phyloP scores from a whole-genome alignment of 2,329 filamentous ascomycete genomes.

The Penicillium verrucosum region DNA sequence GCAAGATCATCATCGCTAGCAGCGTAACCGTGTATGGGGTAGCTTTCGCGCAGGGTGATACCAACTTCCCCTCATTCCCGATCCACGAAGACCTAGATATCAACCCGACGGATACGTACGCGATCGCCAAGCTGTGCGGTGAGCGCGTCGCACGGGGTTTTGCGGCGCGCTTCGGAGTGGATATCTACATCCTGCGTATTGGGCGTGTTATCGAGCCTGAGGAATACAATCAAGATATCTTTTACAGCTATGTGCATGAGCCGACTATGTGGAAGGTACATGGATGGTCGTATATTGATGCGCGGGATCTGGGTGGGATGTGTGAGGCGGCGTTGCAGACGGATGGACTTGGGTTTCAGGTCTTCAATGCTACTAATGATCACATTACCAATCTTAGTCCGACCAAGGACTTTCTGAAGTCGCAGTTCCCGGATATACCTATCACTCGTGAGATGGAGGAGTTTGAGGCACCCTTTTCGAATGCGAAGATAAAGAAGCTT shows the following conservation, averaged over 20 bases:
- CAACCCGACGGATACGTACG: slow-evolving; percentile 62
- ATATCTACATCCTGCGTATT: slow-evolving; percentile 61
- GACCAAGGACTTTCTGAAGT: slow-evolving; percentile 52
- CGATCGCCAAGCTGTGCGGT: slow-evolving; percentile 58
- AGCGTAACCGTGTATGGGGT: slow-evolving; percentile 62
- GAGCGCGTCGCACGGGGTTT: slow-evolving; percentile 58
- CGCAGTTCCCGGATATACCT: slow-evolving; percentile 48
- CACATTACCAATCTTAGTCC: slow-evolving; percentile 52
- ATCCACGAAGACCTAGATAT: slow-evolving; percentile 59
- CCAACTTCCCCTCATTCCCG: slow-evolving; percentile 57
- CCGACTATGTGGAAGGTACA: slow-evolving; percentile 55
- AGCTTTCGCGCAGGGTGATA: slow-evolving; percentile 58
- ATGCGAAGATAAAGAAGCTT: slow-evolving; percentile 57
- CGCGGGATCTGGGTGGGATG: slow-evolving; percentile 60
- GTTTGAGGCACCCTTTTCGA: slow-evolving; percentile 59
- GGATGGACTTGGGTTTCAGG: slow-evolving; percentile 55
- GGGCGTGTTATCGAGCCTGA: slow-evolving; percentile 62
- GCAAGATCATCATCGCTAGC: slow-evolving; percentile 60
- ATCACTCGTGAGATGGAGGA: slow-evolving; percentile 56
- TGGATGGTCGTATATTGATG: slow-evolving; percentile 63
- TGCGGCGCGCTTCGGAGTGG: slow-evolving; percentile 51
- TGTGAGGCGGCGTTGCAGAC: slow-evolving; percentile 54
- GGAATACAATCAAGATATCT: slow-evolving; percentile 53
- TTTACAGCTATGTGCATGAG: slow-evolving; percentile 51
- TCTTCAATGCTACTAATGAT: slow-evolving; percentile 63